phyloP scores from a whole-genome alignment of 805 yeast genomes.

The Millerozyma acaciae region DNA sequence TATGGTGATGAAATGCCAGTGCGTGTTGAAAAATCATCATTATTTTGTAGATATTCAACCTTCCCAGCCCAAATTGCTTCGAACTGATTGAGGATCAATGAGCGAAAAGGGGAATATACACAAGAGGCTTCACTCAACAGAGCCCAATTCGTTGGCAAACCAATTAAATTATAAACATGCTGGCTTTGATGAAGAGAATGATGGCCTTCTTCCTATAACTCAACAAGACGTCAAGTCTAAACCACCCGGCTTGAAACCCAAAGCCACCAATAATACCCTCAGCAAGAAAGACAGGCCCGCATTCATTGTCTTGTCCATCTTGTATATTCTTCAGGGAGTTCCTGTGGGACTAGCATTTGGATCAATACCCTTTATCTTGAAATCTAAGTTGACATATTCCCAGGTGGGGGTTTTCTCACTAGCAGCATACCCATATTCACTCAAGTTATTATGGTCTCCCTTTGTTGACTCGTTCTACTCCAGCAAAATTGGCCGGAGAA shows the following conservation, averaged over 20 bases:
- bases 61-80: too few species aligned
- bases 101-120: slow-evolving; percentile 13
- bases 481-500: slow-evolving; percentile 68
- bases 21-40: too few species aligned
- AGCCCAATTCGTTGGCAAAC: slow-evolving; percentile 11
- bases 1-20: too few species aligned
- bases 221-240: slow-evolving; percentile 11
- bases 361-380: slow-evolving; percentile 83
- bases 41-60: too few species aligned
- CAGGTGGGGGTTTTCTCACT: slow-evolving; percentile 88
- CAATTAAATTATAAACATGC: slow-evolving; percentile 17
- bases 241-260: slow-evolving; percentile 1
- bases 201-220: slow-evolving; percentile 32
- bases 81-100: too few species aligned
- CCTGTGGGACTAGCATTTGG: slow-evolving; percentile 97
- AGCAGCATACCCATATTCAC: slow-evolving; percentile 92
- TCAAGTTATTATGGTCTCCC: slow-evolving; percentile 93
- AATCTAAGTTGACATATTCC: slow-evolving; percentile 76
- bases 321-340: slow-evolving; percentile 89
- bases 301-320: slow-evolving; percentile 64
- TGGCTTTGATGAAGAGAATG: slow-evolving; percentile 29
- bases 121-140: slow-evolving; percentile 18
- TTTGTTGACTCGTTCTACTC: slow-evolving; percentile 84
- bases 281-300: slow-evolving; percentile 58
- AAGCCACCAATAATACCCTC: slow-evolving; percentile 1